Evolutionary conservation across 768 basidiomycete genomes (phyloP).

Genomic region (Sutorius australiensis): DNA sequence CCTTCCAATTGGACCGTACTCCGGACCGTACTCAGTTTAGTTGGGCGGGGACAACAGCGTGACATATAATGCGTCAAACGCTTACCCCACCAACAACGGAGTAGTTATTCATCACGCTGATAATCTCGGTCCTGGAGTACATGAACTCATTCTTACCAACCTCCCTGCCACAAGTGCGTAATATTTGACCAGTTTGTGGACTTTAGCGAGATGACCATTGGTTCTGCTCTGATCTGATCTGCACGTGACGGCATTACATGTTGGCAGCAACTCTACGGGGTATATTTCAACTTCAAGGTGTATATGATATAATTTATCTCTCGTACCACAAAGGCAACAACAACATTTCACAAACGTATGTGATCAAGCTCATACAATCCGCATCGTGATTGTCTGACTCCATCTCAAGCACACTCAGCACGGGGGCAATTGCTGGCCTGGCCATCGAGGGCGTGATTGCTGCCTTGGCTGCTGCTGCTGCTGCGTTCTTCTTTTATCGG

Average conservation of each 20-base stretch:
- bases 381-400: neutral
- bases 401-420: constrained; percentile 12
- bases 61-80: constrained; percentile 16
- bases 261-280: neutral
- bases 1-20: constrained; percentile 34
- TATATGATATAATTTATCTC: too few species aligned
- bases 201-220: constrained; percentile 15
- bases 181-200: constrained; percentile 25
- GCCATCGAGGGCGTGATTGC: constrained; percentile 14
- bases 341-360: constrained; percentile 13
- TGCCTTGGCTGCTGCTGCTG: constrained; percentile 9
- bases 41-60: constrained; percentile 29
- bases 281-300: constrained; percentile 5
- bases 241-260: neutral
- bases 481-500: constrained; percentile 19
- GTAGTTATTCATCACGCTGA: constrained; percentile 32
- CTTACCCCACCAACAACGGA: constrained; percentile 21
- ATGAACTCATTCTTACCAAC: constrained; percentile 34
- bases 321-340: neutral
- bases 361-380: neutral
- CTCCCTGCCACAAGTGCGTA: constrained; percentile 22
- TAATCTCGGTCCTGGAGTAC: constrained; percentile 38
- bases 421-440: constrained; percentile 25
- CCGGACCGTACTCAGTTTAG: constrained; percentile 35
- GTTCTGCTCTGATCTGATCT: neutral